Evolutionary conservation across 1,139 yeast species (phyloP).

Genomic region (Taiozyma sp.): DNA sequence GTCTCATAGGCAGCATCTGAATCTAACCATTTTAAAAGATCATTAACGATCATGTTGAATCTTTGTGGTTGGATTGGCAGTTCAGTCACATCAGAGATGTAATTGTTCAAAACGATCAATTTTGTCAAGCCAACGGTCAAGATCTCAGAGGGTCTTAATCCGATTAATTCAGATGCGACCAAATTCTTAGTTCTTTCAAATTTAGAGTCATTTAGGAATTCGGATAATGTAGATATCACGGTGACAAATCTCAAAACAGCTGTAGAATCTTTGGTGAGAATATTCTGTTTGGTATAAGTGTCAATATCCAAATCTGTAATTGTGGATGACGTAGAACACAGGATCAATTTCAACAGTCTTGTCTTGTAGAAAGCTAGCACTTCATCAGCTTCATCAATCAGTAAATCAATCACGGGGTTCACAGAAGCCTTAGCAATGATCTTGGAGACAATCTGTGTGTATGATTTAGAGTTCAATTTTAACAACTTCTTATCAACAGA

Average conservation of each 20-base stretch:
- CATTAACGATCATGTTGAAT: conserved; percentile 51
- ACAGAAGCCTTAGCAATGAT: conserved; percentile 2
- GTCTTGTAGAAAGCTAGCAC: conserved; percentile 23
- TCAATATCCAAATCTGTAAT: conserved; percentile 27
- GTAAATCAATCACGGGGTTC: neutral
- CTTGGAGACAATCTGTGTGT: conserved; percentile 7
- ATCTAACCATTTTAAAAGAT: conserved; percentile 52
- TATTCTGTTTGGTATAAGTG: conserved; percentile 25
- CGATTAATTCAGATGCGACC: conserved; percentile 61
- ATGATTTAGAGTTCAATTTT: neutral
- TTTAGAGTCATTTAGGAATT: conserved; percentile 31
- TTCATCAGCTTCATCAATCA: conserved; percentile 4
- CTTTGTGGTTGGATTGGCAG: conserved; percentile 52
- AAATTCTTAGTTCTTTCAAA: conserved; percentile 53
- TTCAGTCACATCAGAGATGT: conserved; percentile 32
- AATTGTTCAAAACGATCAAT: conserved; percentile 44
- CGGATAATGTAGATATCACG: conserved; percentile 33
- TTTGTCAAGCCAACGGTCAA: conserved; percentile 38
- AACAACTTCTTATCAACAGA: conserved; percentile 4
- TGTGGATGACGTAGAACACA: conserved; percentile 22
- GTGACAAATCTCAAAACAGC: conserved; percentile 35
- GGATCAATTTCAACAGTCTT: conserved; percentile 23
- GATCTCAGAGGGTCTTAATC: conserved; percentile 40
- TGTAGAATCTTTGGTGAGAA: conserved; percentile 20
- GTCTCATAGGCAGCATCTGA: conserved; percentile 56